phyloP scores from a whole-genome alignment of 1,284 basidiomycete genomes.

The Cystobasidiaceae sp. region DNA sequence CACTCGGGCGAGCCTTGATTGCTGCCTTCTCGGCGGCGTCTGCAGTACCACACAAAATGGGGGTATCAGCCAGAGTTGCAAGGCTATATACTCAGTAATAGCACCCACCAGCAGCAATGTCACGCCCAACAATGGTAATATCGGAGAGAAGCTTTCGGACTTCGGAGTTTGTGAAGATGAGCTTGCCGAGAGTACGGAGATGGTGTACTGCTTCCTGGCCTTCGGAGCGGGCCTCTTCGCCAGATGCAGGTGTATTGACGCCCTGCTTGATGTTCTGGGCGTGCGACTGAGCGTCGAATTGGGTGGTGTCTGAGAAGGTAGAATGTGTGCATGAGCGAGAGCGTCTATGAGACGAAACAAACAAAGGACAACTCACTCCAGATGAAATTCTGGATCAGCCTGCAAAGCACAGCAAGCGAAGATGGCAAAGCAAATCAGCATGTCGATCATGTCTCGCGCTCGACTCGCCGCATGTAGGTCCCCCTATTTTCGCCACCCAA shows the following conservation, averaged over 20 bases:
- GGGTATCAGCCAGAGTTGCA: constrained; percentile 49
- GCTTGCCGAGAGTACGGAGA: constrained; percentile 67
- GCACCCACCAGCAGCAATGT: constrained; percentile 34
- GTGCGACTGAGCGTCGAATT: constrained; percentile 52
- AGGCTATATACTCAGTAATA: not conserved
- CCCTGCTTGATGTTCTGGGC: constrained; percentile 53
- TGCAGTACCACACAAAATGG: constrained; percentile 63
- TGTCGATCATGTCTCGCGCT: no score
- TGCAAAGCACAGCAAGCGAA: not conserved
- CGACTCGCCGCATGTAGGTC: no score
- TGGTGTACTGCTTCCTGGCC: constrained; percentile 60
- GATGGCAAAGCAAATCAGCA: no score
- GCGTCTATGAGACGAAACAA: no score
- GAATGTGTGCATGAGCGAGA: not conserved
- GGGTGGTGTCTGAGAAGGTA: constrained; percentile 52
- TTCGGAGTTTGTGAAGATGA: constrained; percentile 85
- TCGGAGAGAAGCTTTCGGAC: constrained; percentile 81
- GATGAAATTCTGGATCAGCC: constrained; percentile 53
- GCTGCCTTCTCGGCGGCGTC: constrained; percentile 69
- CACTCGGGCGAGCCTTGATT: constrained; percentile 61
- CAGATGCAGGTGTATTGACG: constrained; percentile 53
- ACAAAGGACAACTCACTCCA: constrained; percentile 51
- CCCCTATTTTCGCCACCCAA: no score
- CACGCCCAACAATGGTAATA: constrained; percentile 64
- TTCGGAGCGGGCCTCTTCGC: constrained; percentile 58